phyloP scores from a whole-genome alignment of 2,329 filamentous ascomycete genomes.

The Microsporum ferrugineum region DNA sequence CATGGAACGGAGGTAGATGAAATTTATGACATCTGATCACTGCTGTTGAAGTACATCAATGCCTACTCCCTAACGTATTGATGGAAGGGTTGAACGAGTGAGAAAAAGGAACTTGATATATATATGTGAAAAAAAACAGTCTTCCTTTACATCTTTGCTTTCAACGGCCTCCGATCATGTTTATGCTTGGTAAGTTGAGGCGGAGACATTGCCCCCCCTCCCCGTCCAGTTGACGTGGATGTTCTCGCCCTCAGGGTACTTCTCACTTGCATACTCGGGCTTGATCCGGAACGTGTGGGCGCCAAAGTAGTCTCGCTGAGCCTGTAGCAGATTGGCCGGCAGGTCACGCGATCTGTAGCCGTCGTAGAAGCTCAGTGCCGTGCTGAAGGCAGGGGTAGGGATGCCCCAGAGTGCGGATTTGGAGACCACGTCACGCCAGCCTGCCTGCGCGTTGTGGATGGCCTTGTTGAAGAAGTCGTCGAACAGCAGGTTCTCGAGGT shows the following conservation, averaged over 20 bases:
- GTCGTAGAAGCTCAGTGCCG: constrained; percentile 95
- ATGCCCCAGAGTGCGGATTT: constrained; percentile 91
- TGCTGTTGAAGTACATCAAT: too few species aligned
- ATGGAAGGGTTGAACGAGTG: neutral
- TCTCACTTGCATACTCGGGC: constrained; percentile 62
- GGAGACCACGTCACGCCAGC: constrained; percentile 83
- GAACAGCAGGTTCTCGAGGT: constrained; percentile 96
- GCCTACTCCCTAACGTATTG: neutral
- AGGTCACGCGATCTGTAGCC: constrained; percentile 96
- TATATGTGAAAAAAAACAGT: neutral
- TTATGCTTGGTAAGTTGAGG: constrained; percentile 96
- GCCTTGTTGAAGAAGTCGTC: constrained; percentile 99
- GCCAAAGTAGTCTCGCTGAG: constrained; percentile 99
- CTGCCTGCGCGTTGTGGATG: constrained; percentile 88
- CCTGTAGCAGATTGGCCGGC: constrained; percentile 95
- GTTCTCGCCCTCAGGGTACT: constrained; percentile 75
- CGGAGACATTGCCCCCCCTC: constrained; percentile 90
- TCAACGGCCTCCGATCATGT: neutral
- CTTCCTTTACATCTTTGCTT: neutral
- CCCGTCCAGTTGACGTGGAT: constrained; percentile 99
- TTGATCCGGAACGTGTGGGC: constrained; percentile 84
- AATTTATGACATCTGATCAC: too few species aligned
- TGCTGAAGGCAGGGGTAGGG: constrained; percentile 91
- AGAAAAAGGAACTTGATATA: neutral
- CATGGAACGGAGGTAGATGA: too few species aligned